phyloP scores from a whole-genome alignment of 192 early-diverging fungal genomes.

The Dimargaris cristalligena region DNA sequence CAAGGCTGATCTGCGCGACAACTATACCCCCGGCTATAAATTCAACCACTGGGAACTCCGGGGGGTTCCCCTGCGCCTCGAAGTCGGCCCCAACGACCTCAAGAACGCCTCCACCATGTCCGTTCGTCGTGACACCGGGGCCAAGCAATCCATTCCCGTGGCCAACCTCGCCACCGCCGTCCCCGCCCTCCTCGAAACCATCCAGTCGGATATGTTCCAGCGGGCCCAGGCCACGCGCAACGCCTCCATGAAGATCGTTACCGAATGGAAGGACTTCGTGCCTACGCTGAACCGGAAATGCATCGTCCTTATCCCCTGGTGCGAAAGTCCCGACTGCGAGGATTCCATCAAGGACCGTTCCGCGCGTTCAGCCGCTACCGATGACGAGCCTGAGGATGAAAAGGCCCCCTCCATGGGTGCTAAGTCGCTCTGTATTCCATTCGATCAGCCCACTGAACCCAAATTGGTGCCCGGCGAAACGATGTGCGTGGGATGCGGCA shows the following conservation, averaged over 20 bases:
- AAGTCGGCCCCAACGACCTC: conserved; percentile 93
- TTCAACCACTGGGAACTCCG: conserved; percentile 99
- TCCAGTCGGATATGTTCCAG: conserved; percentile 82
- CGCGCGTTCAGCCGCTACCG: conserved; percentile 38
- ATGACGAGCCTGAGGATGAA: conserved; percentile 75
- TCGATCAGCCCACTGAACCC: conserved; percentile 75
- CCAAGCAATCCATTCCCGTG: conserved; percentile 39
- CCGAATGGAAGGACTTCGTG: conserved; percentile 89
- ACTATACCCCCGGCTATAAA: conserved; percentile 89
- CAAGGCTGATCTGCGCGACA: conserved; percentile 62
- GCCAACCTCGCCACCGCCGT: conserved; percentile 40
- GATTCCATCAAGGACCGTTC: conserved; percentile 91
- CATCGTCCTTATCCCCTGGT: conserved; percentile 86
- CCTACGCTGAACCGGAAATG: conserved; percentile 76
- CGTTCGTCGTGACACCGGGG: conserved; percentile 71
- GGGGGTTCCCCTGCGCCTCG: conserved; percentile 91
- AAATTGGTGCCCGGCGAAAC: conserved; percentile 66
- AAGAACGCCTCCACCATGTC: conserved; percentile 56
- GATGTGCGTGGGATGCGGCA: conserved; percentile 72
- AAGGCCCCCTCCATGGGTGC: conserved; percentile 99
- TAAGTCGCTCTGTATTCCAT: conserved; percentile 96
- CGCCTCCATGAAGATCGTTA: conserved; percentile 52
- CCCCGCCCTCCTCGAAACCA: conserved; percentile 41
- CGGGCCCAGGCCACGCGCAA: conserved; percentile 68
- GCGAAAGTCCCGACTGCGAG: conserved; percentile 79